These are phyloP conservation scores for Podosphaera leucotricha DNA, from an alignment of 2,329 filamentous ascomycete species.

Conservation along the genomic window DNA sequence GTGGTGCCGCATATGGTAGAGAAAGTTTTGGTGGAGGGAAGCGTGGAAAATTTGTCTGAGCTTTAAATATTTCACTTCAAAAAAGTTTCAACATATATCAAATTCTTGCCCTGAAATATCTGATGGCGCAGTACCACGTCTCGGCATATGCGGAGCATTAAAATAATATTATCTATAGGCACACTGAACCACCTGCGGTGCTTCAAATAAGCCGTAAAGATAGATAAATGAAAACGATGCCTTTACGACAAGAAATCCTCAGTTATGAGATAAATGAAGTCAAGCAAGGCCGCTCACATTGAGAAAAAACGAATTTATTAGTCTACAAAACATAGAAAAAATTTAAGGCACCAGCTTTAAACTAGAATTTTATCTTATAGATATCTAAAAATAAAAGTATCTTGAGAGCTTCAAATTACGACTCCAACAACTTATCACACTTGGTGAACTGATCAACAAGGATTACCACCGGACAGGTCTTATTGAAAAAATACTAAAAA, in stretches of 20 bases:
- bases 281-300: neutral
- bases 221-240: neutral
- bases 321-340: neutral
- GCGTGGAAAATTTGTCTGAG: slow-evolving; percentile 15
- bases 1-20: slow-evolving; percentile 36
- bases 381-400: neutral
- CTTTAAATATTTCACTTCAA: neutral
- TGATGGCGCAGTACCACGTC: neutral
- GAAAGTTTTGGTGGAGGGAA: slow-evolving; percentile 22
- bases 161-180: neutral
- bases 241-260: neutral
- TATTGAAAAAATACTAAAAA: too few relatives aligned
- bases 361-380: neutral
- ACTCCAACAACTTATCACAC: neutral
- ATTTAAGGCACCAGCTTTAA: neutral
- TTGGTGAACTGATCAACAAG: too few relatives aligned
- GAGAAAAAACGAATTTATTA: neutral
- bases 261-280: neutral
- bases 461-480: too few relatives aligned
- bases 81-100: neutral
- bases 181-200: neutral
- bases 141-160: neutral
- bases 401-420: neutral
- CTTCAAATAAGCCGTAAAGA: neutral
- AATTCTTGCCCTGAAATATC: neutral